Evolutionary conservation across 2,329 filamentous ascomycete species (phyloP).

Genomic region (Basipetospora chlamydospora): DNA sequence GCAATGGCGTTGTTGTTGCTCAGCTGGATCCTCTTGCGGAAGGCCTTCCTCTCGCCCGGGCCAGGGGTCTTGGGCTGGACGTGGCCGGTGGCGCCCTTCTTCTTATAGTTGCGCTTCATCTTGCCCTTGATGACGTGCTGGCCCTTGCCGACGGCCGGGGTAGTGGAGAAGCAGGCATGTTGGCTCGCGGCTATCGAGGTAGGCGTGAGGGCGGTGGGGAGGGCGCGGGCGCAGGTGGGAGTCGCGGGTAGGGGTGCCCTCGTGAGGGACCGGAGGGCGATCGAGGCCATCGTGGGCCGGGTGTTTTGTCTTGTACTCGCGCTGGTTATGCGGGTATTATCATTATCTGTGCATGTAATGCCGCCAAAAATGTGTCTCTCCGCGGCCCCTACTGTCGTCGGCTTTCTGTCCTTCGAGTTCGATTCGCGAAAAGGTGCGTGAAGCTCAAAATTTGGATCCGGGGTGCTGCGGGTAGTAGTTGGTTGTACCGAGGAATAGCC

Average conservation of each 20-base stretch:
- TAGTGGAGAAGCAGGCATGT: constrained; percentile 30
- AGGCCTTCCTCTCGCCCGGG: constrained; percentile 71
- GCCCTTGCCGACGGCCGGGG: constrained; percentile 13
- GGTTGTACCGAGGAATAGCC: neutral
- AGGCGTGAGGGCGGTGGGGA: constrained; percentile 13
- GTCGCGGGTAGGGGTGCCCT: constrained; percentile 18
- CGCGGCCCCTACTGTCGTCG: neutral
- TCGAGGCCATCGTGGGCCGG: constrained; percentile 22
- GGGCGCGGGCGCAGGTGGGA: constrained; percentile 19
- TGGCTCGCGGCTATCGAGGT: constrained; percentile 13
- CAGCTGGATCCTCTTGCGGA: constrained; percentile 78
- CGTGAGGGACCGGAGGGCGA: constrained; percentile 27
- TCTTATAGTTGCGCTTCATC: constrained; percentile 37
- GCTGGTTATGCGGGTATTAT: constrained; percentile 7
- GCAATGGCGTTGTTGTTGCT: constrained; percentile 87
- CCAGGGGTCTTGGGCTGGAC: constrained; percentile 40
- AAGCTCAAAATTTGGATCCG: too few relatives aligned
- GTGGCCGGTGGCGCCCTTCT: constrained; percentile 24
- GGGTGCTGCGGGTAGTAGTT: too few relatives aligned
- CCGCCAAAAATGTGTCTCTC: too few relatives aligned
- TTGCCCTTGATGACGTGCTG: constrained; percentile 20
- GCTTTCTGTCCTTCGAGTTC: neutral
- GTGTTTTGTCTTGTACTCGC: constrained; percentile 3
- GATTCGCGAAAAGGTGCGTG: too few relatives aligned
- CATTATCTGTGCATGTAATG: too few relatives aligned